phyloP scores from a whole-genome alignment of 2,329 filamentous ascomycete species.

The Sporothrix dimorphospora region DNA sequence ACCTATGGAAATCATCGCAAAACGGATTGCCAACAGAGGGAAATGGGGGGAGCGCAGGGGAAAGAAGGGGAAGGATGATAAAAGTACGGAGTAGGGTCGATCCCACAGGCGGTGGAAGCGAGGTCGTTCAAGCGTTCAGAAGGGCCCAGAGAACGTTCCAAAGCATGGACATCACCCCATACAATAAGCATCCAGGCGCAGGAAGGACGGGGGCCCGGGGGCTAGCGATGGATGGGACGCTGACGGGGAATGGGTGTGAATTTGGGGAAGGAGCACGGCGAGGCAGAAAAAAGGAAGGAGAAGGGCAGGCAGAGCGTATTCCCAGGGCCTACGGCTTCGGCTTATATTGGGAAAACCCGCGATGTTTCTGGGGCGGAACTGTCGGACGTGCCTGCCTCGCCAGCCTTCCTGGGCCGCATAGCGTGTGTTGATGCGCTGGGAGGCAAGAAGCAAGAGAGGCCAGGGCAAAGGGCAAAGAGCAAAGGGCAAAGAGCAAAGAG shows the following conservation, averaged over 20 bases:
- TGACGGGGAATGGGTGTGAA: neutral
- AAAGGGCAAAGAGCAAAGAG: neutral
- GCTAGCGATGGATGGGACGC: slow-evolving; percentile 17
- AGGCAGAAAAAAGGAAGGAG: neutral
- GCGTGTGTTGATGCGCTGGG: too few relatives aligned
- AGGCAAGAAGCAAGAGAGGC: neutral
- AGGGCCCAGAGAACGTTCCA: neutral
- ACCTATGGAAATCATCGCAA: neutral
- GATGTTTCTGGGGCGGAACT: neutral
- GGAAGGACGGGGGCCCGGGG: neutral
- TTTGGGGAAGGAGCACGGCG: neutral
- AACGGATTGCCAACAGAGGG: neutral
- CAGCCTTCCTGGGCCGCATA: too few relatives aligned
- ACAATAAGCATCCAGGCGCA: neutral
- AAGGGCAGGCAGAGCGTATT: neutral
- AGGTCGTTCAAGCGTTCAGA: neutral
- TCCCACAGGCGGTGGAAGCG: neutral
- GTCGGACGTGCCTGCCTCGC: neutral
- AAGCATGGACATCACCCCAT: slow-evolving; percentile 14
- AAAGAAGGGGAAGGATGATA: slow-evolving; percentile 1
- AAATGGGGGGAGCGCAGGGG: neutral
- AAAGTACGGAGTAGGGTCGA: neutral
- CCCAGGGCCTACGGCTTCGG: neutral
- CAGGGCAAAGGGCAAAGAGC: neutral
- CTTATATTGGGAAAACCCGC: neutral